Evolutionary conservation across 176 grass and related monocot species (phyloP).

Genomic region (Carex pumila): DNA sequence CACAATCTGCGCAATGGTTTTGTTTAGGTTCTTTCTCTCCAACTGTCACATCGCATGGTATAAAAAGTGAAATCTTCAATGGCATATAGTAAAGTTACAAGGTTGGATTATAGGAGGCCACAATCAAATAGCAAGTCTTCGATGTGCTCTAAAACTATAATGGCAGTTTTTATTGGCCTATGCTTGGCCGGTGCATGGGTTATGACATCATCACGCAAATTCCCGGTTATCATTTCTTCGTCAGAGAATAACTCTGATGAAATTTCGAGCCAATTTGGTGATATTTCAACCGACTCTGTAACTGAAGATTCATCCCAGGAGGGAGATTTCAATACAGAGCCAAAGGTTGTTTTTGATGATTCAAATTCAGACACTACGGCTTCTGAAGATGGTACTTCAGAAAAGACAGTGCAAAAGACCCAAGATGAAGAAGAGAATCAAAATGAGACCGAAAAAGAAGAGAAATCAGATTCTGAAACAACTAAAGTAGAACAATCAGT

Average conservation of each 20-base stretch:
- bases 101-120: conserved; percentile 70
- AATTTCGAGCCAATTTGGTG: conserved; percentile 29
- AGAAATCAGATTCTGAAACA: conserved; percentile 21
- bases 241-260: conserved; percentile 38
- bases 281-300: conserved; percentile 22
- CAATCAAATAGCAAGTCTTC: conserved; percentile 46
- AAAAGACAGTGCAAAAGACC: conserved; percentile 33
- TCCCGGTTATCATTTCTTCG: conserved; percentile 42
- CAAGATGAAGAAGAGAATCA: conserved; percentile 29
- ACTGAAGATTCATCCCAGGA: conserved; percentile 32
- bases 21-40: conserved; percentile 13
- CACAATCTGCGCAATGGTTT: background rate
- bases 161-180: conserved; percentile 68
- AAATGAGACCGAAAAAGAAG: conserved; percentile 19
- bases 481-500: conserved; percentile 43
- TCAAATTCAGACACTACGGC: conserved; percentile 24
- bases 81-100: conserved; percentile 56
- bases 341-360: conserved; percentile 33
- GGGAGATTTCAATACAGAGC: conserved; percentile 30
- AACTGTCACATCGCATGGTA: conserved; percentile 5
- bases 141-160: conserved; percentile 61
- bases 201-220: conserved; percentile 77
- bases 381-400: conserved; percentile 29
- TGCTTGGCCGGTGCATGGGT: conserved; percentile 84
- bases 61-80: conserved; percentile 24